Conservation (phyloP, 106 monocot species). For the Agapanthus africanus region DNA sequence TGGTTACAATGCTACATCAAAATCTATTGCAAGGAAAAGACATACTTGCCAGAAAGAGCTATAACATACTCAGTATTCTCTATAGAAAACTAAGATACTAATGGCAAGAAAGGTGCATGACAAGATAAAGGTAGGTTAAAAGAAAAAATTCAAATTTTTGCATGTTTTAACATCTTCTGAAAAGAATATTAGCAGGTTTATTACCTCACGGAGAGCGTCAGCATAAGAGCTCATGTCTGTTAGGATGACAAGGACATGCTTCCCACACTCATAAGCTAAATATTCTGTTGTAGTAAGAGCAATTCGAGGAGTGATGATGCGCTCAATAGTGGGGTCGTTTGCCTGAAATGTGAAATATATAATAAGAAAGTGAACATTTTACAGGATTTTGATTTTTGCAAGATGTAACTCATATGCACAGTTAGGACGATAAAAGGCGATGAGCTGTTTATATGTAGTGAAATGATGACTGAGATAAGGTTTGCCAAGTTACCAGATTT, state of each 20-base stretch:
- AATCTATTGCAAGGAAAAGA: too few relatives aligned
- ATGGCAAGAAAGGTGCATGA: too few relatives aligned
- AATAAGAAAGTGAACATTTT: not conserved
- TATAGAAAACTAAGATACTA: too few relatives aligned
- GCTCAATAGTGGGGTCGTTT: conserved; percentile 96
- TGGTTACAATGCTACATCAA: too few relatives aligned
- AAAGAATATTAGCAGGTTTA: not conserved
- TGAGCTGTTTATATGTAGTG: not conserved
- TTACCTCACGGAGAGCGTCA: conserved; percentile 99
- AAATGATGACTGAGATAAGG: conserved; percentile 5
- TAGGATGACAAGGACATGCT: conserved; percentile 95
- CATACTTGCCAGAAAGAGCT: too few relatives aligned
- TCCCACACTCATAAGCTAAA: conserved; percentile 96
- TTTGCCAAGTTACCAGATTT: conserved; percentile 73
- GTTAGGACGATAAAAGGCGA: not conserved
- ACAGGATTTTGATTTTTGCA: not conserved
- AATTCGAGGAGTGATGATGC: conserved; percentile 97
- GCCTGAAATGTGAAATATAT: conserved; percentile 36
- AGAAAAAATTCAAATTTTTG: too few relatives aligned
- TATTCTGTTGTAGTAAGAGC: conserved; percentile 96
- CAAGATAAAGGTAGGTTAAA: too few relatives aligned
- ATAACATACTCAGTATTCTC: too few relatives aligned
- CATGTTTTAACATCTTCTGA: not conserved
- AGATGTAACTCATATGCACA: conserved; percentile 3
- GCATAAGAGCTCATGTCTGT: conserved; percentile 99